phyloP scores from a whole-genome alignment of 2,329 filamentous ascomycete species.

The Diaporthe eres region DNA sequence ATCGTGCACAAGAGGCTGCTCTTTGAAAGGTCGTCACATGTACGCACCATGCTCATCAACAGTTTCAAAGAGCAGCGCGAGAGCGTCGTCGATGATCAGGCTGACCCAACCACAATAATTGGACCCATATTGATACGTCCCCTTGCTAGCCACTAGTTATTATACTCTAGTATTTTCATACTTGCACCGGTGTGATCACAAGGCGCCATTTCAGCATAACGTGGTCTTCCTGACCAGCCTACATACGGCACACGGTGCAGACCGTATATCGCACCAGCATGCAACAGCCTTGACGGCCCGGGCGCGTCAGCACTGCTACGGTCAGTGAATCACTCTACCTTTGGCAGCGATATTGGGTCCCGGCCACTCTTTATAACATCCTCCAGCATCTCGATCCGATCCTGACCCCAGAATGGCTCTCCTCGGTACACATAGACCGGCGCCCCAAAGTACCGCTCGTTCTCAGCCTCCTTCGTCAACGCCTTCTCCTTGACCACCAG shows the following conservation, averaged over 20 bases:
- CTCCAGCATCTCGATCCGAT: constrained; percentile 14
- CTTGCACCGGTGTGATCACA: no score
- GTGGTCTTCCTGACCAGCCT: background rate
- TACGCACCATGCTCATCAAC: background rate
- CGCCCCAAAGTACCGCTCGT: background rate
- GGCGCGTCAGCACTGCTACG: background rate
- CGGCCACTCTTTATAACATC: constrained; percentile 2
- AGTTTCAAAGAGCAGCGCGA: no score
- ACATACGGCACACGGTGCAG: background rate
- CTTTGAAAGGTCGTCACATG: background rate
- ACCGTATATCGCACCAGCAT: background rate
- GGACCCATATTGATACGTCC: no score
- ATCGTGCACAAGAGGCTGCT: background rate
- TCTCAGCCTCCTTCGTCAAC: background rate
- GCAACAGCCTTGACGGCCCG: background rate
- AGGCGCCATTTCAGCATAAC: background rate
- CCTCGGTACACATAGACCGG: constrained; percentile 3
- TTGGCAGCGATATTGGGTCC: background rate
- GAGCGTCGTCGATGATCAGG: no score
- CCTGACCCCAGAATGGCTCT: constrained; percentile 4
- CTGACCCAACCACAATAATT: no score
- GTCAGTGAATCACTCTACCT: background rate
- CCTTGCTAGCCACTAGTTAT: no score
- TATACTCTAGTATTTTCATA: no score
- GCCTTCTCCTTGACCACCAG: background rate